These are phyloP conservation scores for Daphne laureola DNA, from an alignment of 441 rosid species.

Conservation along the genomic window DNA sequence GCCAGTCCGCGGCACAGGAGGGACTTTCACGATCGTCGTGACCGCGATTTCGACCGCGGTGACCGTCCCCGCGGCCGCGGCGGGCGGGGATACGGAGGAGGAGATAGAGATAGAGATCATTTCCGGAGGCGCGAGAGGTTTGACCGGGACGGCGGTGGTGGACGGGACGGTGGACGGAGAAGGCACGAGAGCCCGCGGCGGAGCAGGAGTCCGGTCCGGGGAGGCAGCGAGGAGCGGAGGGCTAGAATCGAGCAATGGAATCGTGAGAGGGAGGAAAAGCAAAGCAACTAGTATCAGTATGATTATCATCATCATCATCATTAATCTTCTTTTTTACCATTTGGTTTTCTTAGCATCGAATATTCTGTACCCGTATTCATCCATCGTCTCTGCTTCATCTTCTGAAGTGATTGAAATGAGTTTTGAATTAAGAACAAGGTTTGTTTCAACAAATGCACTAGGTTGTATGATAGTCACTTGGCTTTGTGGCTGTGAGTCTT, in stretches of 20 bases:
- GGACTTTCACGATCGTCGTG: constrained; percentile 2
- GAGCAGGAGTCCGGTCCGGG: constrained; percentile 15
- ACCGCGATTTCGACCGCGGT: constrained; percentile 8
- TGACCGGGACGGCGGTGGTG: not conserved
- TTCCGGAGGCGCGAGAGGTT: constrained; percentile 2
- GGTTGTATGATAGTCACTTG: too few species aligned
- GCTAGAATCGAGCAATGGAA: constrained; percentile 19
- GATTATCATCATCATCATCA: too few species aligned
- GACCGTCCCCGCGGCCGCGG: constrained; percentile 3
- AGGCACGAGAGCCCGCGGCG: constrained; percentile 14
- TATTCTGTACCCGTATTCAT: too few species aligned
- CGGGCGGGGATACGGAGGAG: not conserved
- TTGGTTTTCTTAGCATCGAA: too few species aligned
- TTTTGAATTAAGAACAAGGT: too few species aligned
- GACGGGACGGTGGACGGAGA: constrained; percentile 1
- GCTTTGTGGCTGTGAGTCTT: too few species aligned
- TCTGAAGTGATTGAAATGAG: too few species aligned
- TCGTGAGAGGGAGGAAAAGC: constrained; percentile 17
- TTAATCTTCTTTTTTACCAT: too few species aligned
- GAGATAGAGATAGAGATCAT: not conserved
- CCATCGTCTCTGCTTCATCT: too few species aligned
- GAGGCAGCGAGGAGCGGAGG: constrained; percentile 20
- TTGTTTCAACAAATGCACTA: too few species aligned
- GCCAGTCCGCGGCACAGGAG: constrained; percentile 11
- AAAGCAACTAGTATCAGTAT: too few species aligned